Evolutionary conservation across 2,329 filamentous ascomycete genomes (phyloP).

Genomic region (Ophiocordyceps camponoti-leonardi): DNA sequence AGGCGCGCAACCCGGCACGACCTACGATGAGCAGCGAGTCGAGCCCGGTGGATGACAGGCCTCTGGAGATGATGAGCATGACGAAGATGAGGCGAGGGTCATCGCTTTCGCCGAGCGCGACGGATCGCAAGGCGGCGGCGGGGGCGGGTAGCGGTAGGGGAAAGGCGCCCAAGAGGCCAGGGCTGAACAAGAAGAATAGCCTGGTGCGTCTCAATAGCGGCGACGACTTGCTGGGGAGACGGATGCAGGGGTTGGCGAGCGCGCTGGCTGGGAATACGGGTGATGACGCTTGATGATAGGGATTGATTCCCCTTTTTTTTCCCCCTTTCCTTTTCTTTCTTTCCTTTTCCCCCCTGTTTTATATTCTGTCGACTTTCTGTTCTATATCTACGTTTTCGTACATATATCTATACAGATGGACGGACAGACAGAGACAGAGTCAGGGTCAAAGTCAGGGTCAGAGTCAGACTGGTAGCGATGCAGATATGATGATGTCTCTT

Average conservation of each 20-base stretch:
- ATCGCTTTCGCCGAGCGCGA: conserved; percentile 8
- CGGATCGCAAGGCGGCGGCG: conserved; percentile 6
- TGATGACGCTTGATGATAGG: conserved; percentile 16
- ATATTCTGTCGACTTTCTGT: no score
- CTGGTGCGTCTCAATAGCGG: conserved; percentile 37
- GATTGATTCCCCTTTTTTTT: no score
- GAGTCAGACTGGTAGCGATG: no score
- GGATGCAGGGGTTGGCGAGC: conserved; percentile 40
- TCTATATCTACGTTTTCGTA: no score
- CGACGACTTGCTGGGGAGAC: conserved; percentile 36
- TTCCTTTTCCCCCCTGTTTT: no score
- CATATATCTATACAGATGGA: no score
- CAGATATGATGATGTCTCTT: no score
- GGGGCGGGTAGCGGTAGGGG: no score
- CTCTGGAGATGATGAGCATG: conserved; percentile 69
- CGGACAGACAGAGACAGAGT: no score
- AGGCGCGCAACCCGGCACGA: conserved; percentile 13
- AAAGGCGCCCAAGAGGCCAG: conserved; percentile 10
- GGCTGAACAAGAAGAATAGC: conserved; percentile 24
- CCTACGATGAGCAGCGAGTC: conserved; percentile 27
- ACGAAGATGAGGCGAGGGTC: conserved; percentile 23
- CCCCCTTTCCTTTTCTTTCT: no score
- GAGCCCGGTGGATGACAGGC: conserved; percentile 63
- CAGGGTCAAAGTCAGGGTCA: no score
- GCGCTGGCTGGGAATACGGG: conserved; percentile 31